phyloP scores from a whole-genome alignment of 345 rosid species.

The Lenwebbia sp. region DNA sequence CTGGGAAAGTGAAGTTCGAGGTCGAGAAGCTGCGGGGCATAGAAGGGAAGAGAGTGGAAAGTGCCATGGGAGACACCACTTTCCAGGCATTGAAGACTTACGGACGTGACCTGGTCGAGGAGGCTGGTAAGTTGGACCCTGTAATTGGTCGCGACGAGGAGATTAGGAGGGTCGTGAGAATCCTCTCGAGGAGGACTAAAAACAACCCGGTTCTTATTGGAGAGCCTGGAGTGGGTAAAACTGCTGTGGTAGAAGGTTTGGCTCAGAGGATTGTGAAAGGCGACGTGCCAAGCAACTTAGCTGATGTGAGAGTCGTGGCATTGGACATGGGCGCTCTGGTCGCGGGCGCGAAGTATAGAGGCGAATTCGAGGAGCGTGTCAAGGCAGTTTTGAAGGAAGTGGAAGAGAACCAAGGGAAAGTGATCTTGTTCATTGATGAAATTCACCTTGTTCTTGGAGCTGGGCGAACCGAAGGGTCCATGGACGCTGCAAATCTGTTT shows the following conservation, averaged over 20 bases:
- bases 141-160: constrained; percentile 89
- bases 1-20: constrained; percentile 47
- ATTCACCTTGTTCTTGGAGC: constrained; percentile 92
- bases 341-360: constrained; percentile 72
- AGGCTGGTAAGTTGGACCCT: constrained; percentile 87
- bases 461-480: constrained; percentile 73
- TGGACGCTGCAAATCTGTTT: constrained; percentile 93
- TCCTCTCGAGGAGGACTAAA: constrained; percentile 80
- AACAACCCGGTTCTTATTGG: constrained; percentile 91
- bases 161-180: constrained; percentile 67
- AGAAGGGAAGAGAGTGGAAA: constrained; percentile 79
- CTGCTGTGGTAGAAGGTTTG: constrained; percentile 89
- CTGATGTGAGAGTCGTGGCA: constrained; percentile 71
- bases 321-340: constrained; percentile 82
- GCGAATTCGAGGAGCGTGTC: constrained; percentile 75
- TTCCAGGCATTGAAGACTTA: constrained; percentile 82
- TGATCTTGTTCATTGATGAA: constrained; percentile 84
- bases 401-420: constrained; percentile 86
- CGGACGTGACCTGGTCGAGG: constrained; percentile 81
- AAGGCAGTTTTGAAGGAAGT: constrained; percentile 87
- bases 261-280: constrained; percentile 85
- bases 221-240: constrained; percentile 88
- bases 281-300: constrained; percentile 74
- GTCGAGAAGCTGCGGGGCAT: constrained; percentile 77
- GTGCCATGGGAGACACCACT: constrained; percentile 63